Conservation (phyloP, 2,329 filamentous ascomycete genomes). For the Colletotrichum costaricense region DNA sequence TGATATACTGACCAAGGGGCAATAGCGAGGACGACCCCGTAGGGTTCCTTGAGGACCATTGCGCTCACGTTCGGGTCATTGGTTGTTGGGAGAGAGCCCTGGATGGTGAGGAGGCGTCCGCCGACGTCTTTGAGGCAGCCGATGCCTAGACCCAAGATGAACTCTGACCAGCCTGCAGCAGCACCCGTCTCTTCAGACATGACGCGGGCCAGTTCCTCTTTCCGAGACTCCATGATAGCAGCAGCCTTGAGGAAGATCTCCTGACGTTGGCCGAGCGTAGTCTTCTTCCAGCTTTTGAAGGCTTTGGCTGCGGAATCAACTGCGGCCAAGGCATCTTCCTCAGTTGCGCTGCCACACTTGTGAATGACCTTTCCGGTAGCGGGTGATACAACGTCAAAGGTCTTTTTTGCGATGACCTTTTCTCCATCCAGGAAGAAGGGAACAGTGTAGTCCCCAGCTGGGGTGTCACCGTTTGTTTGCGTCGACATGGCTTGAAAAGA, state of each 20-base stretch:
- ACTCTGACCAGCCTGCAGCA: conserved; percentile 41
- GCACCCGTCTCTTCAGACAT: conserved; percentile 56
- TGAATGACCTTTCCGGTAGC: conserved; percentile 62
- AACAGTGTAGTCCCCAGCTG: conserved; percentile 38
- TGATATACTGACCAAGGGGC: conserved; percentile 76
- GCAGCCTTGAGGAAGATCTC: conserved; percentile 73
- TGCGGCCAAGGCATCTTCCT: conserved; percentile 63
- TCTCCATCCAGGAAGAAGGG: conserved; percentile 57
- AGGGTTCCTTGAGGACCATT: conserved; percentile 76
- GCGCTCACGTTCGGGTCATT: conserved; percentile 61
- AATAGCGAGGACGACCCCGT: conserved; percentile 82
- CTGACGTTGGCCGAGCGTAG: conserved; percentile 66
- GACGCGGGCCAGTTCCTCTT: conserved; percentile 65
- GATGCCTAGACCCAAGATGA: conserved; percentile 47
- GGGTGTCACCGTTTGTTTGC: conserved; percentile 9
- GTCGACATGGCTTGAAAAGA: conserved; percentile 15
- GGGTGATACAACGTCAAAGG: conserved; percentile 69
- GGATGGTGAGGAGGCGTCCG: conserved; percentile 46
- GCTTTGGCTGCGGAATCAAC: conserved; percentile 64
- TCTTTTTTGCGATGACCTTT: conserved; percentile 57
- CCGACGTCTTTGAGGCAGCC: conserved; percentile 52
- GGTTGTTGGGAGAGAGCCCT: conserved; percentile 45
- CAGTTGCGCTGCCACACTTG: conserved; percentile 65
- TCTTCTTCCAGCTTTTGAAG: conserved; percentile 71
- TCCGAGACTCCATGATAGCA: conserved; percentile 64